Conservation (phyloP, 2,329 filamentous ascomycete species). For the Shiraia bambusicola region DNA sequence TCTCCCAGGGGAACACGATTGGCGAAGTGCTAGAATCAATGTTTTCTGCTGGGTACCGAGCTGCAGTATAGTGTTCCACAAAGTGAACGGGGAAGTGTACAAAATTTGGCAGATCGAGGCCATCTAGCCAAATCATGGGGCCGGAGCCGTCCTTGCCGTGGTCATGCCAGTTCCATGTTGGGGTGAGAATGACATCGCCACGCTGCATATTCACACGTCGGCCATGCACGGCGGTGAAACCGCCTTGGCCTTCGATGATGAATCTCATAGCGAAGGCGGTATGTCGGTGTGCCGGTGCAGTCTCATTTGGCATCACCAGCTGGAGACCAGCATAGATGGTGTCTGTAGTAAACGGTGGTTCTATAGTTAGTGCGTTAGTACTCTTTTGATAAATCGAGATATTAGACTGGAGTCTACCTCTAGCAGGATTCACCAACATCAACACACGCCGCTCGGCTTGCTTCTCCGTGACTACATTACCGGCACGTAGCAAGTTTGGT, state of each 20-base stretch:
- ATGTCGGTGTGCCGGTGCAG: constrained; percentile 58
- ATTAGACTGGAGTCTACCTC: constrained; percentile 18
- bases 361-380: constrained; percentile 28
- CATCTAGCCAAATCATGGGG: constrained; percentile 61
- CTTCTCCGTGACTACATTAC: constrained; percentile 41
- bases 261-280: constrained; percentile 60
- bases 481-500: constrained; percentile 41
- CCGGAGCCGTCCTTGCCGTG: constrained; percentile 59
- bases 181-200: constrained; percentile 60
- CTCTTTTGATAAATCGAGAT: background rate
- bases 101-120: constrained; percentile 57
- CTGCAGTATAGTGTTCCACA: constrained; percentile 52
- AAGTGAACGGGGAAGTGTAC: constrained; percentile 56
- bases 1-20: constrained; percentile 53
- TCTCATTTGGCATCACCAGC: constrained; percentile 59
- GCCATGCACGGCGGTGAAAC: constrained; percentile 61
- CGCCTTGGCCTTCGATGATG: constrained; percentile 58
- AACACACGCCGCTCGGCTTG: constrained; percentile 45
- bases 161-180: constrained; percentile 59
- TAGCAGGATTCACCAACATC: constrained; percentile 46
- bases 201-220: constrained; percentile 53
- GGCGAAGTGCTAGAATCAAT: constrained; percentile 46
- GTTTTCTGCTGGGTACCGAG: constrained; percentile 54
- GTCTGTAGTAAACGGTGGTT: constrained; percentile 59
- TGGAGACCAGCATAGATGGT: constrained; percentile 61